These are phyloP conservation scores for Cadophora gregata DNA, from an alignment of 2,329 filamentous ascomycete genomes.

Conservation along the genomic window DNA sequence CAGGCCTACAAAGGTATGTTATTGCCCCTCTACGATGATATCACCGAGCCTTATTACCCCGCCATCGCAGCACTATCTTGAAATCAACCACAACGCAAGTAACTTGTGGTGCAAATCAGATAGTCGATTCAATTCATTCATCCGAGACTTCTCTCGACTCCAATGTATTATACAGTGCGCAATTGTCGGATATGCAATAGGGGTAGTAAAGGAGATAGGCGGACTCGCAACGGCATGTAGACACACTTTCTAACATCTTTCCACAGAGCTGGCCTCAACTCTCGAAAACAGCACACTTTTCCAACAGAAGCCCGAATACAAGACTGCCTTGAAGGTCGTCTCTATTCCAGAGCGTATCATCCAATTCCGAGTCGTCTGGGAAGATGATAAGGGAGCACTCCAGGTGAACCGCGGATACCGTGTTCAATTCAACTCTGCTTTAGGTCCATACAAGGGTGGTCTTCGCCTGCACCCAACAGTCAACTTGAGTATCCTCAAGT, in stretches of 20 bases:
- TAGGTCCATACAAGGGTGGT: conserved; percentile 98
- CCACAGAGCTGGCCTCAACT: conserved; percentile 86
- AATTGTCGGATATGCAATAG: background rate
- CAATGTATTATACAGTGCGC: background rate
- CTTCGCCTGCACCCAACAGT: conserved; percentile 92
- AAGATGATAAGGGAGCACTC: conserved; percentile 86
- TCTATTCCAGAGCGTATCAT: conserved; percentile 94
- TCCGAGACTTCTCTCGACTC: background rate
- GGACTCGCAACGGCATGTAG: background rate
- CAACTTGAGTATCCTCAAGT: conserved; percentile 86
- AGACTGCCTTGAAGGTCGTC: conserved; percentile 84
- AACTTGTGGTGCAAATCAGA: background rate
- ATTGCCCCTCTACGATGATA: conserved; percentile 18
- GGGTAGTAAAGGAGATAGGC: background rate
- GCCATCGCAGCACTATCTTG: background rate
- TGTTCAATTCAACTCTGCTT: conserved; percentile 97
- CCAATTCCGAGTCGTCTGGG: conserved; percentile 97
- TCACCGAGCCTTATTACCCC: conserved; percentile 29
- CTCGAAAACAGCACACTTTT: conserved; percentile 95
- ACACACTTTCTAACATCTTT: background rate
- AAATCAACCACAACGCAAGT: background rate
- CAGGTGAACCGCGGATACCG: conserved; percentile 95
- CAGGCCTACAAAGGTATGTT: conserved; percentile 91
- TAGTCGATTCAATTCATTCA: background rate
- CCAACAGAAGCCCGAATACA: conserved; percentile 92